Evolutionary conservation across 805 yeast genomes (phyloP), one percentile per base, ranked within the genome.

Genomic region (Candida easanensis): DNA sequence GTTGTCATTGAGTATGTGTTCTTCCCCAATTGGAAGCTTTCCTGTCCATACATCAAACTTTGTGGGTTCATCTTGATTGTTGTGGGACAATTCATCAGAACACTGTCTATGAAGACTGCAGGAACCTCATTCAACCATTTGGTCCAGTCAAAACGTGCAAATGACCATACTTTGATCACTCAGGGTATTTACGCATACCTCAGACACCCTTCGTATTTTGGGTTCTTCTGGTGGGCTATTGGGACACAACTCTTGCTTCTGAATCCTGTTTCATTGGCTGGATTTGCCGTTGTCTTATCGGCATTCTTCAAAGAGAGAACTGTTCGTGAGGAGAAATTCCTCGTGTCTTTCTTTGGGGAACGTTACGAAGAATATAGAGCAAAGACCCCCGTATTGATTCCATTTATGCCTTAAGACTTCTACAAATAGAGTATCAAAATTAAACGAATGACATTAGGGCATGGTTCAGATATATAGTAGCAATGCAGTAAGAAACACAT

Each of bases 161-260:
- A 63, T 1, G 74, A 74, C 41, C 99, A 93, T 60, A 64, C 52
- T 9, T 69, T 93, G 33, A 82, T 93, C 11, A 87, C 88, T 0
- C 52, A 63, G 10, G 98, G 97, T 0, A 66, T 91, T 3, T 93
- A 91, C 62, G 45, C 70, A 1, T 50, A 64, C 20, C 65, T 77
- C 14, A 72, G 99, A 48, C 99, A 93, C 61, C 99, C 99, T 6
- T 82, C 95, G 37, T 93, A 93, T 63, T 74, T 80, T 32, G 99
- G 97, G 0, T 93, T 85, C 61, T 90, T 80, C 58, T 80, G 88
- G 78, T 93, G 98, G 97, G 91, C 95, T 13, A 51, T 90, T 4
- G 97, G 97, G 0, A 72, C 88, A 1, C 96, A 91, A 60, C 19
- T 93, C 36, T 50, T 83, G 46, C 63, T 91, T 44, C 64, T 79